Percentiles rank a stretch among this genome's conserved stretches.
These are phyloP conservation scores for Sugiyamaella sp. DNA, from an alignment of 1,139 yeast genomes.

Conservation along the genomic window DNA sequence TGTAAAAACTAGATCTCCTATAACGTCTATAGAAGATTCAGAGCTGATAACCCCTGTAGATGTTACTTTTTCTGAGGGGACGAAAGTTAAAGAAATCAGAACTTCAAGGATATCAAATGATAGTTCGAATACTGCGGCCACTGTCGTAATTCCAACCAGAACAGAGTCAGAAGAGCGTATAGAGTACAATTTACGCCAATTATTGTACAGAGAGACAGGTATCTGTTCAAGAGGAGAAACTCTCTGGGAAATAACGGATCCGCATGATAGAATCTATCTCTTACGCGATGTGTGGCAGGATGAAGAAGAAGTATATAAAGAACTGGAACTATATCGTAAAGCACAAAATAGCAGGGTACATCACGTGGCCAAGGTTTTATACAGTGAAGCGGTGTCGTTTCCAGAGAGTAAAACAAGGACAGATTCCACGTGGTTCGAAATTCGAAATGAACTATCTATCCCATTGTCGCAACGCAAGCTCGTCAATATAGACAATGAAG, in stretches of 20 bases:
- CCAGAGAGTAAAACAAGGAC: not conserved
- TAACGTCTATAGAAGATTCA: not conserved
- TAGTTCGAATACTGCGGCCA: slow-evolving; percentile 12
- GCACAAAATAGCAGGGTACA: not conserved
- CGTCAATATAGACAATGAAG: slow-evolving; percentile 17
- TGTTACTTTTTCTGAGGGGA: not conserved
- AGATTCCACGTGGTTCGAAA: slow-evolving; percentile 20
- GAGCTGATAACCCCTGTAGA: slow-evolving; percentile 10
- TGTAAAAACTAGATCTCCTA: slow-evolving; percentile 1
- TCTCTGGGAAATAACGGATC: slow-evolving; percentile 15
- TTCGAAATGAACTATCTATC: slow-evolving; percentile 14
- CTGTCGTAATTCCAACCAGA: not conserved
- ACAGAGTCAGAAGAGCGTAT: not conserved
- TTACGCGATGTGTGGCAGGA: slow-evolving; percentile 23
- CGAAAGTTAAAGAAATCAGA: not conserved
- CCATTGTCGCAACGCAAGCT: slow-evolving; percentile 14
- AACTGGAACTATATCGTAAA: slow-evolving; percentile 16
- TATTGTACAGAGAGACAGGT: slow-evolving; percentile 18
- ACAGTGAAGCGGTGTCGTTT: slow-evolving; percentile 6
- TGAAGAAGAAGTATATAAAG: slow-evolving; percentile 17
- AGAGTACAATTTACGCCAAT: slow-evolving; percentile 2
- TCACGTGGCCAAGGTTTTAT: slow-evolving; percentile 8
- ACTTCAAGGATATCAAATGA: slow-evolving; percentile 5
- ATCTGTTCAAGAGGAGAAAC: slow-evolving; percentile 20
- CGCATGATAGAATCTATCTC: slow-evolving; percentile 11